These are phyloP conservation scores for Chlamydomonas incerta DNA, from an alignment of 139 green algal genomes.

Conservation along the genomic window DNA sequence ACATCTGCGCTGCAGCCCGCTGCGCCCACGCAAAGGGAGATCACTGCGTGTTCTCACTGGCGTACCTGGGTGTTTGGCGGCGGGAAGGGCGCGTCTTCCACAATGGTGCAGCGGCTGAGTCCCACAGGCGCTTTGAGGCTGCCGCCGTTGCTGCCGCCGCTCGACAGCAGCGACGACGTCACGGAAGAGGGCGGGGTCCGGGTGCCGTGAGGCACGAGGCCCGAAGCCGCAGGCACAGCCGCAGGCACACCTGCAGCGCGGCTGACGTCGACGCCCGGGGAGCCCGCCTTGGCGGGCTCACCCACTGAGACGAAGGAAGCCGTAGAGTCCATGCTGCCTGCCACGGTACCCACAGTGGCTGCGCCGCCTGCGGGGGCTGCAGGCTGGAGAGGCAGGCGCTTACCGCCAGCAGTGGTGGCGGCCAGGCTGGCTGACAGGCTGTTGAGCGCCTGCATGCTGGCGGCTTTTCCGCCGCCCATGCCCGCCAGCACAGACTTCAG, in stretches of 20 bases:
- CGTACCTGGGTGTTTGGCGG: slow-evolving; percentile 24
- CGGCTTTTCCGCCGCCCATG: no score
- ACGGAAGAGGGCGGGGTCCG: no score
- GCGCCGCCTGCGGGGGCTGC: no score
- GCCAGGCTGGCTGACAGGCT: not conserved
- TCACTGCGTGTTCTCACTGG: no score
- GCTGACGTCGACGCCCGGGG: not conserved
- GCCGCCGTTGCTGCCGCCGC: not conserved
- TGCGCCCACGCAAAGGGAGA: no score
- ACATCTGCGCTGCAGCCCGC: no score
- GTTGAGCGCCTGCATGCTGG: not conserved
- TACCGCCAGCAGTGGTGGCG: no score
- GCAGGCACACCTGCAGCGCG: no score
- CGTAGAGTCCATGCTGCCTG: no score
- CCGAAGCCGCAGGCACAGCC: not conserved
- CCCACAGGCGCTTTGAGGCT: slow-evolving; percentile 33
- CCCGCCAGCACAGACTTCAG: no score
- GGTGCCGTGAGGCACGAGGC: no score
- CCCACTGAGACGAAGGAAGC: not conserved
- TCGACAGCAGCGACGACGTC: not conserved
- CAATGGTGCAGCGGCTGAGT: slow-evolving; percentile 35
- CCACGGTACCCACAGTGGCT: no score
- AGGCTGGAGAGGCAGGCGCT: not conserved
- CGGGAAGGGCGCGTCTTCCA: slow-evolving; percentile 21
- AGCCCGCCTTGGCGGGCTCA: not conserved